phyloP scores from a whole-genome alignment of 208 protist species.

The Kentomonas sorsogonicus region DNA sequence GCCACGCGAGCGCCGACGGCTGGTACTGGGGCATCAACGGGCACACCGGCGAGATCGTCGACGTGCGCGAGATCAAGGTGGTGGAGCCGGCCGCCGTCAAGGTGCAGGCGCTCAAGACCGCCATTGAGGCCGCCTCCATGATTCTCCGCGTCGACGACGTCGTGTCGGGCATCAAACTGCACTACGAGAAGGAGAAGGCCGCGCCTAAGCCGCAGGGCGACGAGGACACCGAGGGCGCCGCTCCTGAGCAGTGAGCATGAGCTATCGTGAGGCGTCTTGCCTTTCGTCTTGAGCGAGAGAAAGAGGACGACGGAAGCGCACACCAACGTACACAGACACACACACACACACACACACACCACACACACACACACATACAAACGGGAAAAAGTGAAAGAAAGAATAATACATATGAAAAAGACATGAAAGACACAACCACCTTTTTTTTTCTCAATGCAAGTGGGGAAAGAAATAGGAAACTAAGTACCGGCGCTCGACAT shows the following conservation, averaged over 20 bases:
- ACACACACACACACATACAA: too few species aligned
- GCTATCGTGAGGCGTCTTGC: too few species aligned
- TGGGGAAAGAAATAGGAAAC: neutral
- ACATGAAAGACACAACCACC: neutral
- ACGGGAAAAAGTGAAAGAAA: neutral
- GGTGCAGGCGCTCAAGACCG: constrained; percentile 97
- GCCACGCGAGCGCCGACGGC: constrained; percentile 83
- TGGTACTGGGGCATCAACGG: constrained; percentile 98
- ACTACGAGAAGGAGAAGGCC: constrained; percentile 53
- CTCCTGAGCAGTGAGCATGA: constrained; percentile 21
- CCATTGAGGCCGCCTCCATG: constrained; percentile 97
- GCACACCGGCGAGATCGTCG: constrained; percentile 91
- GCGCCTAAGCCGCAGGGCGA: constrained; percentile 43
- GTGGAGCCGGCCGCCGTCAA: constrained; percentile 99
- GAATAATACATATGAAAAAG: neutral
- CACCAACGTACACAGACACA: too few species aligned
- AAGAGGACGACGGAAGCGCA: too few species aligned
- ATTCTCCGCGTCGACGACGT: constrained; percentile 99
- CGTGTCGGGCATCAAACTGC: constrained; percentile 93
- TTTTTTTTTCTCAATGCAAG: constrained; percentile 4
- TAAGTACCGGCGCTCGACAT: neutral
- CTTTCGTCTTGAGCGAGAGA: too few species aligned
- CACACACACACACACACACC: too few species aligned
- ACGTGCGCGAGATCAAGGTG: constrained; percentile 94
- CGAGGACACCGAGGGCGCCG: constrained; percentile 55